A percentile compares a stretch with the other conserved stretches of the same genome.
These are phyloP conservation scores for Juncus effusus DNA, from an alignment of 176 grass and related monocot genomes.

Conservation along the genomic window DNA sequence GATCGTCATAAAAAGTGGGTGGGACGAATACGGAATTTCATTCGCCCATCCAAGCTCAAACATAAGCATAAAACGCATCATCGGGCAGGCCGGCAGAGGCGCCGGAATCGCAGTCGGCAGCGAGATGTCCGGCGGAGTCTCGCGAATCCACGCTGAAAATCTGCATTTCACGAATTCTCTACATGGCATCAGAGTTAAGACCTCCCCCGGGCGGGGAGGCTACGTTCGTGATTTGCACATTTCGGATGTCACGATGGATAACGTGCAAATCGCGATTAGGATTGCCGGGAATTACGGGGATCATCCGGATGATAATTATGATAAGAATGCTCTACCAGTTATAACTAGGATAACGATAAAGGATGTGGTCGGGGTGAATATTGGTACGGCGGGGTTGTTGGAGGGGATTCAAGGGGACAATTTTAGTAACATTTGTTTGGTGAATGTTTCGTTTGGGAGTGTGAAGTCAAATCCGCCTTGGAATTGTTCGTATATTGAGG, in stretches of 20 bases:
- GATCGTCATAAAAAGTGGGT: conserved; percentile 89
- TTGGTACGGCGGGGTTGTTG: conserved; percentile 60
- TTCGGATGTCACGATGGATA: conserved; percentile 59
- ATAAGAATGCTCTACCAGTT: conserved; percentile 57
- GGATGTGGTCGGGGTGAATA: conserved; percentile 48
- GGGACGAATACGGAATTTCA: conserved; percentile 95
- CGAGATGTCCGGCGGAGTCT: conserved; percentile 97
- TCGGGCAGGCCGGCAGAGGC: conserved; percentile 51
- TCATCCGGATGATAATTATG: conserved; percentile 77
- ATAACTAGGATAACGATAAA: conserved; percentile 76
- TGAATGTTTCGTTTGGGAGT: conserved; percentile 54
- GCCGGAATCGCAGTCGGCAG: conserved; percentile 87
- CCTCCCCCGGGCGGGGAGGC: conserved; percentile 72
- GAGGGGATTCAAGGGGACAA: conserved; percentile 77
- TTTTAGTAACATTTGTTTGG: conserved; percentile 84
- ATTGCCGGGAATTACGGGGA: conserved; percentile 68
- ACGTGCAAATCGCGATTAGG: conserved; percentile 77
- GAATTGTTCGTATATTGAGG: conserved; percentile 79
- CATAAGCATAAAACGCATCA: conserved; percentile 72
- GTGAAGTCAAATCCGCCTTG: conserved; percentile 64
- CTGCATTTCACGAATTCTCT: conserved; percentile 62
- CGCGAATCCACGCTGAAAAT: conserved; percentile 49
- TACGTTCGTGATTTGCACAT: conserved; percentile 73
- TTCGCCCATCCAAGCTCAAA: conserved; percentile 73
- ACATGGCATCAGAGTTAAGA: conserved; percentile 86